Evolutionary conservation across 73 alveolate genomes (phyloP).

Genomic region (Blepharisma stoltei): DNA sequence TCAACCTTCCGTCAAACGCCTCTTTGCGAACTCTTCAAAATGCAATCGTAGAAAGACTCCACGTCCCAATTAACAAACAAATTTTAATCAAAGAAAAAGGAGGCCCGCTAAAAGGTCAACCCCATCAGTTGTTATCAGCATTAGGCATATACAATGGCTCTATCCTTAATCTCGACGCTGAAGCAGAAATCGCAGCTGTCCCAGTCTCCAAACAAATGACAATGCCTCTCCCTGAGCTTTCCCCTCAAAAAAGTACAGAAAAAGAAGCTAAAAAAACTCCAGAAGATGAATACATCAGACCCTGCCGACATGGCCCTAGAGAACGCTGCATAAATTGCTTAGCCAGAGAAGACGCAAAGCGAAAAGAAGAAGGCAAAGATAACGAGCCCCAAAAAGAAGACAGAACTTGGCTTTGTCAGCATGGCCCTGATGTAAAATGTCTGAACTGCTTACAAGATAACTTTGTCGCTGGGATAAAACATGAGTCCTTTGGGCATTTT

Average conservation of each 20-base stretch:
- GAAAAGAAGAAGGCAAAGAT: slow-evolving; percentile 39
- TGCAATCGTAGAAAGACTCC: slow-evolving; percentile 66
- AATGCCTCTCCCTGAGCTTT: slow-evolving; percentile 30
- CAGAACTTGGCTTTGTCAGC: slow-evolving; percentile 62
- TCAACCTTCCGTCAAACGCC: slow-evolving; percentile 64
- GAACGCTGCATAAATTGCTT: slow-evolving; percentile 58
- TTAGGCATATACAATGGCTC: slow-evolving; percentile 68
- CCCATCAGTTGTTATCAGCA: slow-evolving; percentile 32
- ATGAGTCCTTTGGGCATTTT: slow-evolving; percentile 92
- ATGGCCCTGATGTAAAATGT: slow-evolving; percentile 89
- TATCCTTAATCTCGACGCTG: slow-evolving; percentile 61
- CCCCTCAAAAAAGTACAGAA: slow-evolving; percentile 41
- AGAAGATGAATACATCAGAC: slow-evolving; percentile 42
- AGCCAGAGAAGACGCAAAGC: slow-evolving; percentile 41
- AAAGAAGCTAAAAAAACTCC: slow-evolving; percentile 39
- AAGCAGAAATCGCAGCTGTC: slow-evolving; percentile 34
- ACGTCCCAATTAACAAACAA: slow-evolving; percentile 49
- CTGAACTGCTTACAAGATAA: slow-evolving; percentile 86
- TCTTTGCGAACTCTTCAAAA: slow-evolving; percentile 58
- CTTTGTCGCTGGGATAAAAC: slow-evolving; percentile 82
- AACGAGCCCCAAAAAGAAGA: slow-evolving; percentile 27
- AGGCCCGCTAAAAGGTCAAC: slow-evolving; percentile 45
- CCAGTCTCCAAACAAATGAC: slow-evolving; percentile 39
- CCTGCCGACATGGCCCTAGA: slow-evolving; percentile 74
- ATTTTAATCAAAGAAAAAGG: slow-evolving; percentile 60